Evolutionary conservation across 352 stramenopile genomes (phyloP), one percentile per base, ranked within the genome.

Genomic region (Phytopythium montanum): DNA sequence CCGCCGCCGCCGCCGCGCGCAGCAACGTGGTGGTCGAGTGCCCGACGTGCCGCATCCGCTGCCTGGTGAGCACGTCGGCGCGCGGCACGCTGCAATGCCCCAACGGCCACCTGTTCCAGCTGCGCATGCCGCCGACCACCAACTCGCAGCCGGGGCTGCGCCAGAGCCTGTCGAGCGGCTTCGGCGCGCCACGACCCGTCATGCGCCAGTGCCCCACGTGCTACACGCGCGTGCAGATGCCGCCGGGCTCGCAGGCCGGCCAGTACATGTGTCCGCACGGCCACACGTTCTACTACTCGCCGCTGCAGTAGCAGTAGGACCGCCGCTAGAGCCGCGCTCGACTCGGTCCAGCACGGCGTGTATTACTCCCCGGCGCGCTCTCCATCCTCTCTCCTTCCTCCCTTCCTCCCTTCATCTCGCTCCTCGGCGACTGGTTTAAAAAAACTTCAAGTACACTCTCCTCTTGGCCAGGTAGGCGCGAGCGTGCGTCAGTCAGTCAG

Each of bases 211-310:
- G 85, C 45, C 83, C 85, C 50, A 93, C 85, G 53, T 95, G 85
- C 73, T 90, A 89, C 66, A 95, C 85, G 59, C 85, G 84, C 53
- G 85, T 95, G 56, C 85, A 95, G 60, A 95, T 95, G 85, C 85
- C 85, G 1, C 83, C 84, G 16, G 83, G 83, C 19, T 92, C 81
- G 38, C 85, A 92, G 61, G 80, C 85, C 5, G 85, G 85, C 28
- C 85, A 95, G 72, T 95, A 93, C 75, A 93, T 95, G 83, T 95
- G 85, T 79, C 85, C 85, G 1, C 77, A 93, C 53, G 85, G 85
- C 3, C 85, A 95, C 67, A 95, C 85, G 26, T 95, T 95, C 61
- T 91, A 86, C 69, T 95, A 88, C 62, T 81, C 82, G 48, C 83
- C 85, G 25, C 83, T 80, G 54, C 64, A 85, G 70, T 75, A 79